A percentile compares a stretch with the other conserved stretches of the same genome.
Conservation (phyloP, 2,329 filamentous ascomycete species). For the Trichoderma hamatum region DNA sequence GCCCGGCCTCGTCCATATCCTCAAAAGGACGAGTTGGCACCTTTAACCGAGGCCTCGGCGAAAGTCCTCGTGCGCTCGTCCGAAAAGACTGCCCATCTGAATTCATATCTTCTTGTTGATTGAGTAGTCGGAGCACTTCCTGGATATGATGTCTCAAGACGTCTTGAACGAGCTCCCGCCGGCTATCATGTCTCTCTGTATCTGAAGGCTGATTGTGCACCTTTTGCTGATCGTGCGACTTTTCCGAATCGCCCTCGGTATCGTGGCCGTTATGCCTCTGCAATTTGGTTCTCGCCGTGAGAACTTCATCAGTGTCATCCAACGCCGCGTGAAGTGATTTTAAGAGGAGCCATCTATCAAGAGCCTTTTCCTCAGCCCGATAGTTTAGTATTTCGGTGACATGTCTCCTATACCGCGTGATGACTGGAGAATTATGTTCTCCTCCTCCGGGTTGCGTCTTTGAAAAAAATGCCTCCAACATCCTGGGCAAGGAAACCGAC, state of each 20-base stretch:
- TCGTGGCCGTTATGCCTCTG: not conserved
- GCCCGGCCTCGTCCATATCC: constrained; percentile 50
- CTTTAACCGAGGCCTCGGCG: constrained; percentile 18
- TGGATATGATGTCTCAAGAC: constrained; percentile 56
- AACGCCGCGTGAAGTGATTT: constrained; percentile 47
- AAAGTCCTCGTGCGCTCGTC: constrained; percentile 29
- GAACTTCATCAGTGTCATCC: constrained; percentile 47
- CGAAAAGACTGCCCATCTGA: constrained; percentile 33
- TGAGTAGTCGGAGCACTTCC: constrained; percentile 51
- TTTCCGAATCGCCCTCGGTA: constrained; percentile 1
- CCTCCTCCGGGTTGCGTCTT: constrained; percentile 33
- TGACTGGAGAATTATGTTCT: constrained; percentile 33
- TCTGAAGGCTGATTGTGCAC: not conserved
- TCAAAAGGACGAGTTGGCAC: constrained; percentile 42
- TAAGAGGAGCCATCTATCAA: constrained; percentile 42
- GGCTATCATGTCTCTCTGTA: constrained; percentile 30
- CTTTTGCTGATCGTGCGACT: not conserved
- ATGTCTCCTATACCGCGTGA: constrained; percentile 35
- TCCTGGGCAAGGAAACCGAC: constrained; percentile 48
- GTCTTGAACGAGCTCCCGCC: constrained; percentile 46
- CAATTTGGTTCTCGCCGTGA: constrained; percentile 41
- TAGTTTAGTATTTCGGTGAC: constrained; percentile 33
- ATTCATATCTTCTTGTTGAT: constrained; percentile 41
- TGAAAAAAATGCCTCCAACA: constrained; percentile 46
- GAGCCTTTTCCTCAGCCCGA: constrained; percentile 31